Base-by-base conservation (phyloP, 164 flowering plant genomes). In the Echeveria elegans region DNA sequence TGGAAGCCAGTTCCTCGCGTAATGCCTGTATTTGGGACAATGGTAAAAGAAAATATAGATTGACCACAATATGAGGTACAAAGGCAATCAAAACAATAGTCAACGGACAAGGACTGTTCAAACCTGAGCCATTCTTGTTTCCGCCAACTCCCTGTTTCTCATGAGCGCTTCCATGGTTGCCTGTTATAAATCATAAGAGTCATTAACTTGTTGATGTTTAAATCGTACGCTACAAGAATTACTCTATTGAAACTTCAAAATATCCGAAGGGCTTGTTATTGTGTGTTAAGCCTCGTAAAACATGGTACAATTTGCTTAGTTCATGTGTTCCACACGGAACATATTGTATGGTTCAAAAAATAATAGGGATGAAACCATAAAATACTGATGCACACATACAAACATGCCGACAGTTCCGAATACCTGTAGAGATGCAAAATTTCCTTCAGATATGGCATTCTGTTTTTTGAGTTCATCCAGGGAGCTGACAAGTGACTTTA, bases 121-220 rank as follows among this genome's bases (percentile, higher is more conserved):
- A 73, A 95, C 97, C 81, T 95, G 99, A 87, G 88, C 90, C 96
- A 95, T 89, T 71, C 97, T 82, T 61, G 99, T 92, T 77, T 95
- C 99, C 47, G 97, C 81, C 40, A 95, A 71, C 72, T 95, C 99
- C 74, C 99, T 83, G 70, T 82, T 89, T 81, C 97, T 89, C 92
- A 87, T 89, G 6, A 88, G 77, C 37, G 97, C 82, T 63, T 95
- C 99, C 89, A 85, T 88, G 78, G 86, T 86, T 71, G 85, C 96
- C 99, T 94, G 87, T 67, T 18, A n/a, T 62, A 48, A 69, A 72
- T n/a, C n/a, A n/a, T n/a, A n/a, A n/a, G n/a, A n/a, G n/a, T n/a
- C n/a, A n/a, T n/a, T n/a, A n/a, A n/a, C n/a, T n/a, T n/a, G n/a
- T n/a, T n/a, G n/a, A n/a, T n/a, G n/a, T n/a, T n/a, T n/a, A n/a